Base-by-base conservation (phyloP, 192 early-diverging fungal species). In the Backusella psychrophila region DNA sequence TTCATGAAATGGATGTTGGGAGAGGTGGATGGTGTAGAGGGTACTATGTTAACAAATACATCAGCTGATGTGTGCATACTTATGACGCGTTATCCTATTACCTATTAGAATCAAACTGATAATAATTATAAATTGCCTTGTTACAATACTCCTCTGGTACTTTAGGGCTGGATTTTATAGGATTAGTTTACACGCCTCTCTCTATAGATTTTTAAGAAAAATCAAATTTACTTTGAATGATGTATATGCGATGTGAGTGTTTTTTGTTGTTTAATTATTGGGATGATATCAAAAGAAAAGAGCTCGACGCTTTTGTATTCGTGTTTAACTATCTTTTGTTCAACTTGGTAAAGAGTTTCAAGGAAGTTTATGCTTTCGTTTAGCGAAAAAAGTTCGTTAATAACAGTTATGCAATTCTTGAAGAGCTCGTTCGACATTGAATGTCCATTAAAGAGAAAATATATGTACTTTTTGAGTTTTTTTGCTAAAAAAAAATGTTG, bases 141-240 rank as follows among this genome's bases (percentile, higher is more conserved):
- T 36, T 12, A 49, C 70, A 71, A n/a, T 71, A 71, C 4, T 49
- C 29, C 33, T 71, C 70, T 33, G 70, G 70, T 23, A 71, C n/a
- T 49, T 19, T 44, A 12, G 4, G 15, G 12, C 42, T 17, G 15
- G 15, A 19, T 39, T 39, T 26, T 12, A 69, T 14, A 44, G 14
- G 12, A 31, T 35, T 36, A 68, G 29, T 36, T 33, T 33, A 33
- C 33, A 33, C 3, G 33, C 33, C 33, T 33, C 33, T 33, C 33
- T n/a, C 2, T 23, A 5, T 9, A 8, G 2, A 26, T 59, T 59
- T 63, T 63, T 63, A 38, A 7, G 39, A 1, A 69, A 44, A 38
- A 38, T 21, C n/a, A 68, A 33, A 69, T 35, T 38, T 38, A 23
- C 38, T 36, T 38, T 69, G 15, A 23, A 17, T 46, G 42, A 33